Evolutionary conservation across 768 basidiomycete species (phyloP), one percentile per base, ranked within the genome.

Genomic region (Hericium coralloides): DNA sequence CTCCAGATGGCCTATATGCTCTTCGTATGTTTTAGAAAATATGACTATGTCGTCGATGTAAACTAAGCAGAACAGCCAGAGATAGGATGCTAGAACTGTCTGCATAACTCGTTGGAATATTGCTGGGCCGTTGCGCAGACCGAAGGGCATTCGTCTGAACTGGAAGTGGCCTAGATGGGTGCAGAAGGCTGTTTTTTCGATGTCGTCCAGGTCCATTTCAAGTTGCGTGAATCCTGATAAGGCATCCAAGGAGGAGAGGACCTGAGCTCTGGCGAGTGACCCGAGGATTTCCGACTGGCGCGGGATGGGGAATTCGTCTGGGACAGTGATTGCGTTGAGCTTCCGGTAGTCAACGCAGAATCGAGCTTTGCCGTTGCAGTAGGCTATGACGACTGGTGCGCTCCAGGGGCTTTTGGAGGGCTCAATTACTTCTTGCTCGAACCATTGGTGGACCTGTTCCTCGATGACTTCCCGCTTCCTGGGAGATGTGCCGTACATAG

Each of bases 31-130:
- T 20, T 23, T 22, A 0, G 52, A 63, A 39, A 51, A 60, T 8
- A 60, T 48, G 9, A 60, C 54, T 4, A 60, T 60, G 18, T 56
- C 55, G 25, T 63, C 50, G 5, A 59, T 60, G 41, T 63, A 60
- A 0, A 59, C 60, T 3, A 59, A 51, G 6, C 48, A 15, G 38
- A 58, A 63, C 4, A 59, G 4, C 59, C 57, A 63, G 2, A 56
- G 38, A 31, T 47, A 60, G 0, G 53, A 36, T 1, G 55, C 55
- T 0, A 59, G 51, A 7, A 59, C 23, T 10, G n/a, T 15, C 52
- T 76, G 72, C 75, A 78, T 77, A 0, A 74, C 60, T 12, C 72
- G 48, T 54, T 77, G 76, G 55, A 76, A 77, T 0, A 74, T 64
- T 2, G 69, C 62, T 0, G 75, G 76, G 2, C 58, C 67, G 47